Base-by-base conservation (phyloP, 1,139 yeast genomes). In the Kodamaea arcana region DNA sequence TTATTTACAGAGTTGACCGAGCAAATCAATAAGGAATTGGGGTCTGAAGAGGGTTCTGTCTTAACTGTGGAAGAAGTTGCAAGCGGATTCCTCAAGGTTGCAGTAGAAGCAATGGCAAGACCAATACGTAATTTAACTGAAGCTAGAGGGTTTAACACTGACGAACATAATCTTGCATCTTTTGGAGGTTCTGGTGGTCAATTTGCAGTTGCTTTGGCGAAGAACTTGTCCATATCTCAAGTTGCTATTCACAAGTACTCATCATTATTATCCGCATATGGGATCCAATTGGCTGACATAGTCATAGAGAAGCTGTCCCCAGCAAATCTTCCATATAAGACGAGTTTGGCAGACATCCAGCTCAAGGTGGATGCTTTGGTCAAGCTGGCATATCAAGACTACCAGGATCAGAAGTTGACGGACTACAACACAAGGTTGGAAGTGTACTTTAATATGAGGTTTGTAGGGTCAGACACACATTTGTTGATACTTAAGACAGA, bases 391-490 rank as follows among this genome's bases (percentile, higher is more conserved):
- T 42, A 51, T 21, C 34, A 46, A n/a, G 72, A 65, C 31, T 64
- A 56, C 41, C 31, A 51, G 13, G 58, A 50, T 3, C 72, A 66
- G 40, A 50, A 53, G 10, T 54, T 65, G 40, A 42, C 51, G 5
- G 47, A 39, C 2, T 54, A 55, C 33, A 34, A 40, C 3, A 56
- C 67, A 10, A 43, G 50, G 33, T 64, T 72, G 35, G 94, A 87
- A 48, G 72, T 74, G 22, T 84, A 74, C 46, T 63, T 87, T 44
- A 88, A 88, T 52, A 65, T 90, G 70, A 72, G 94, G 49, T 90
- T 85, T 54, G 77, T 78, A 42, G 97, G 97, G 5, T 83, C 95
- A 13, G 97, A 88, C 52, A 83, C 96, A 3, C 81, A 83, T 30
- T 65, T 90, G 43, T 82, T 88, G 80, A 77, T 85, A 24, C 58